phyloP scores from a whole-genome alignment of 179 eudicot species.

The Beta corolliflora region DNA sequence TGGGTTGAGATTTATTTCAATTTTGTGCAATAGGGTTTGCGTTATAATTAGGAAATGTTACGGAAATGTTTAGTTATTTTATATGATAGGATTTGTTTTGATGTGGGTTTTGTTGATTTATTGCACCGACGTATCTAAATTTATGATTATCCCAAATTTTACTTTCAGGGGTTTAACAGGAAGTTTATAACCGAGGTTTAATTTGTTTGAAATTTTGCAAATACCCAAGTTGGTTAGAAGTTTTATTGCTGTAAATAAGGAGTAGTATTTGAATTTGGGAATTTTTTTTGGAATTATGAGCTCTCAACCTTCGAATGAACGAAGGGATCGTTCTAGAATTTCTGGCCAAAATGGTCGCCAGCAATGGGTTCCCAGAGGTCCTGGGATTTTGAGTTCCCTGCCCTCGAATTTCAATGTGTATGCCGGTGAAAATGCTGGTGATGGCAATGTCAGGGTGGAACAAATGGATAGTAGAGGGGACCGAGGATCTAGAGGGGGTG shows the following conservation, averaged over 20 bases:
- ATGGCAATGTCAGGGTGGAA: not conserved
- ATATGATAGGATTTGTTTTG: not conserved
- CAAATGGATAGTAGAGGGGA: conserved; percentile 26
- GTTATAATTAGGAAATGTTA: not conserved
- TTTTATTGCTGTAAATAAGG: not conserved
- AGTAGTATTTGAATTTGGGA: not conserved
- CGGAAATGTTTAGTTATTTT: not conserved
- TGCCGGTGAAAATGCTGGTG: conserved; percentile 39
- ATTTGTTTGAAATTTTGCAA: conserved; percentile 9
- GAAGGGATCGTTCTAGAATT: conserved; percentile 53
- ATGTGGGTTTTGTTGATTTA: conserved; percentile 9
- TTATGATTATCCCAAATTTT: not conserved
- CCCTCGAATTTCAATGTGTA: conserved; percentile 11
- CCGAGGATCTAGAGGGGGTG: conserved; percentile 24
- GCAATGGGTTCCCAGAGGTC: conserved; percentile 63
- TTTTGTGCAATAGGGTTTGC: not conserved
- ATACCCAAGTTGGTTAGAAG: not conserved
- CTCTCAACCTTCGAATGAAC: conserved; percentile 51
- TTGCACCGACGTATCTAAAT: not conserved
- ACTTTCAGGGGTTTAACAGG: conserved; percentile 1
- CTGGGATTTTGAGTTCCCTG: conserved; percentile 31
- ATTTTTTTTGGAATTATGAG: conserved; percentile 49
- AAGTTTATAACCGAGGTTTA: conserved; percentile 13
- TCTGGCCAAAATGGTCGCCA: conserved; percentile 48
- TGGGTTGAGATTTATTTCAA: not conserved